Evolutionary conservation across 108 stramenopile genomes (phyloP), one percentile per base, ranked within the genome.

Genomic region (Mediolabrus comicus): DNA sequence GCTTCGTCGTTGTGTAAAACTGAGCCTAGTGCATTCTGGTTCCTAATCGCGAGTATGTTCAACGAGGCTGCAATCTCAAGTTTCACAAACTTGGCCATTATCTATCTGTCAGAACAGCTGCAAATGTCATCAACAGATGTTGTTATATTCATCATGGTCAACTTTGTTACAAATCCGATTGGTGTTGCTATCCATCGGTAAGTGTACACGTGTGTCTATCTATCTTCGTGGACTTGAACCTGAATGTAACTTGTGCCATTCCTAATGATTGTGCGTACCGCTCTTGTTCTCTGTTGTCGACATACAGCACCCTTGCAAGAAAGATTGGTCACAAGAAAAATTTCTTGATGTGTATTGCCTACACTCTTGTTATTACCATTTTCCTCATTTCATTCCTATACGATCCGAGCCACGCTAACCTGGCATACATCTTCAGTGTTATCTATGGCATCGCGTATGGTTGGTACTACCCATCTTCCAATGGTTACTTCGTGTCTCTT

Each of bases 391-490:
- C 38, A 14, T 53, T 62, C 26, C 43, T 79, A 13, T 38, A 56
- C 51, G 38, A 30, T 6, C 77, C 77, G 0, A 57, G 58, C 25
- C 56, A 73, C 14, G 33, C 41, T 32, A 68, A 57, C 6, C 30
- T 59, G 30, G 36, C 72, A 22, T 79, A 54, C 58, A 1, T 79
- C 30, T 65, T 79, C 57, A 57, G 55, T 5, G 43, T 79, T 9
- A n/a, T 72, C 2, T 79, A 53, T 56, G 77, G 77, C 12, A 35
- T 79, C 24, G 56, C 49, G 16, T 72, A 57, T 56, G 77, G 77
- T 31, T 79, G 77, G 77, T 71, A 73, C 30, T 72, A 79, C 56
- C 77, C 77, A 6, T 73, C 65, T 19, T 43, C 39, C 11, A 66
- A 67, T 36, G 69, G 65, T 3, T 66, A 56, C 8, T 72, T 31